Evolutionary conservation across 1,139 yeast genomes (phyloP).

Genomic region (Suhomyces yuchorum): DNA sequence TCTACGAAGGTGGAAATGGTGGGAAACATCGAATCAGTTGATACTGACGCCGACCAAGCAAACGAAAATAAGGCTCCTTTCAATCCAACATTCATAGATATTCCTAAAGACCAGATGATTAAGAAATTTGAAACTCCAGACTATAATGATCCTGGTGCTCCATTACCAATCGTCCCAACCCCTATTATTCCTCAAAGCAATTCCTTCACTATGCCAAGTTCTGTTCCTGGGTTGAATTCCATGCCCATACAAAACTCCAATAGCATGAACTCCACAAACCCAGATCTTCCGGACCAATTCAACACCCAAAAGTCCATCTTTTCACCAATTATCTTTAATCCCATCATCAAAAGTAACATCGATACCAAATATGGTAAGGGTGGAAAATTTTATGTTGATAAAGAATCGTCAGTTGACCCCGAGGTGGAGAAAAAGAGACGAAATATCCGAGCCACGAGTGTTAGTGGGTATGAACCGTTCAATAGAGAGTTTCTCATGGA

Average conservation of each 20-base stretch:
- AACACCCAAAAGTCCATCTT: constrained; percentile 52
- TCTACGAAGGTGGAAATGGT: background rate
- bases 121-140: constrained; percentile 44
- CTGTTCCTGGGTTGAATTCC: constrained; percentile 13
- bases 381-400: constrained; percentile 72
- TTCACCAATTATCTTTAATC: constrained; percentile 80
- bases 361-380: constrained; percentile 85
- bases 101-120: constrained; percentile 52
- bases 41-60: background rate
- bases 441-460: constrained; percentile 44
- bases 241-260: background rate
- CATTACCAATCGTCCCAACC: constrained; percentile 63
- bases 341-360: constrained; percentile 69
- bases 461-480: constrained; percentile 34
- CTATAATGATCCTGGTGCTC: constrained; percentile 84
- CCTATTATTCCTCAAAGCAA: constrained; percentile 45
- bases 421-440: constrained; percentile 27
- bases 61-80: background rate
- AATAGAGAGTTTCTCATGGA: constrained; percentile 9
- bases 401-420: constrained; percentile 31
- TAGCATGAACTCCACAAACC: background rate
- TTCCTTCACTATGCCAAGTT: constrained; percentile 12
- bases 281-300: constrained; percentile 5
- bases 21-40: background rate
- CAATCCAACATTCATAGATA: constrained; percentile 41